phyloP scores from a whole-genome alignment of 176 grass and related monocot species.

The Musa schizocarpa region DNA sequence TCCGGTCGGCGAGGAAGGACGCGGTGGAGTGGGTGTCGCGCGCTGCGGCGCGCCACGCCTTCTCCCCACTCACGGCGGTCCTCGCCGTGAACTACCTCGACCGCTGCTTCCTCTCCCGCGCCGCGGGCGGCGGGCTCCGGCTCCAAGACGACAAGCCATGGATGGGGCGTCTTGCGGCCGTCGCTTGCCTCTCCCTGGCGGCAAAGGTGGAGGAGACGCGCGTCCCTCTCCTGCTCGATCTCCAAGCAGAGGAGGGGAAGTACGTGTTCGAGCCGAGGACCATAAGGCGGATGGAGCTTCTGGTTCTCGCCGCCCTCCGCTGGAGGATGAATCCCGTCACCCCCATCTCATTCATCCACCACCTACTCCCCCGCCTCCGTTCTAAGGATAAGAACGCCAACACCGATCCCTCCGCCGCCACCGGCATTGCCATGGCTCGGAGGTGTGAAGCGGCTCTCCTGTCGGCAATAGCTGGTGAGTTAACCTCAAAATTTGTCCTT shows the following conservation, averaged over 20 bases:
- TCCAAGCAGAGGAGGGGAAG: constrained; percentile 32
- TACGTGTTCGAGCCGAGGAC: constrained; percentile 63
- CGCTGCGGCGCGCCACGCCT: constrained; percentile 31
- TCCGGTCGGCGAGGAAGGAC: constrained; percentile 29
- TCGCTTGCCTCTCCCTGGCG: constrained; percentile 60
- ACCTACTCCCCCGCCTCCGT: constrained; percentile 25
- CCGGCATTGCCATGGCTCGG: constrained; percentile 5
- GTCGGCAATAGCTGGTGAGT: constrained; percentile 43
- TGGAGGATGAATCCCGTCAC: constrained; percentile 79
- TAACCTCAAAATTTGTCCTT: not conserved
- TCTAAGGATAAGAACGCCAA: constrained; percentile 2
- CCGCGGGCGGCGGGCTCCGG: constrained; percentile 22
- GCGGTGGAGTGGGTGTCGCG: constrained; percentile 39
- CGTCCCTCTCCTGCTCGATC: constrained; percentile 50
- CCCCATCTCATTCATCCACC: constrained; percentile 61
- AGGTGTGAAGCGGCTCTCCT: constrained; percentile 47
- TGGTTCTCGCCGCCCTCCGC: constrained; percentile 55
- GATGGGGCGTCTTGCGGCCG: constrained; percentile 57
- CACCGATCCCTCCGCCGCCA: not conserved
- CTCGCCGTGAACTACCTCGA: constrained; percentile 66
- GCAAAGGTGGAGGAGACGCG: constrained; percentile 79
- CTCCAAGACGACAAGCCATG: constrained; percentile 42
- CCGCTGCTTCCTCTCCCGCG: constrained; percentile 49
- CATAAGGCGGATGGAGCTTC: constrained; percentile 67
- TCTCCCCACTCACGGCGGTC: constrained; percentile 53